Conservation (phyloP, 2,329 filamentous ascomycete genomes). For the Ramularia collo-cygni region DNA sequence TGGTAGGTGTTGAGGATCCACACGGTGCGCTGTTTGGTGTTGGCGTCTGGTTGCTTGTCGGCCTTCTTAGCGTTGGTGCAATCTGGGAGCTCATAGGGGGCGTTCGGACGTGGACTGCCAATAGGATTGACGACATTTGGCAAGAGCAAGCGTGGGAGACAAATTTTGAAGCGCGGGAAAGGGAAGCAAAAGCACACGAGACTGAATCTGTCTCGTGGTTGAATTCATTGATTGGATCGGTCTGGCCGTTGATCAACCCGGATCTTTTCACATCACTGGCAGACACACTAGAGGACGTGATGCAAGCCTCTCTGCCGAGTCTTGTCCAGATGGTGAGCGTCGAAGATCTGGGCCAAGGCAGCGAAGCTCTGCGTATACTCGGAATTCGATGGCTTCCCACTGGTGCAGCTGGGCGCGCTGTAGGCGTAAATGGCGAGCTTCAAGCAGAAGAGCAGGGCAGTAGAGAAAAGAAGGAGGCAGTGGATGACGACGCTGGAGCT, state of each 20-base stretch:
- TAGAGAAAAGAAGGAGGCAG: slow-evolving; percentile 35
- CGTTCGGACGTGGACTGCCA: slow-evolving; percentile 51
- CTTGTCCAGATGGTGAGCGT: slow-evolving; percentile 67
- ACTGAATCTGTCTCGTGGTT: slow-evolving; percentile 66
- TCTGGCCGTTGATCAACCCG: slow-evolving; percentile 71
- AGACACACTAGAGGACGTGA: slow-evolving; percentile 70
- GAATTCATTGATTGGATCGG: slow-evolving; percentile 58
- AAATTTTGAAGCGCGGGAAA: slow-evolving; percentile 48
- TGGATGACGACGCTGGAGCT: slow-evolving; percentile 28
- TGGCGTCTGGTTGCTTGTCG: slow-evolving; percentile 18
- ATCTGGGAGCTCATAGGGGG: slow-evolving; percentile 20
- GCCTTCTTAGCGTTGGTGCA: slow-evolving; percentile 8
- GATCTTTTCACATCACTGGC: slow-evolving; percentile 63
- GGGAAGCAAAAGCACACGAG: slow-evolving; percentile 39
- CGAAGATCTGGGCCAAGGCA: slow-evolving; percentile 69
- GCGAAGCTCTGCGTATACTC: slow-evolving; percentile 62
- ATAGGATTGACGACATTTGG: slow-evolving; percentile 56
- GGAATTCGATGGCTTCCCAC: slow-evolving; percentile 67
- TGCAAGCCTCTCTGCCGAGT: slow-evolving; percentile 67
- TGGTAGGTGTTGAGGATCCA: slow-evolving; percentile 6
- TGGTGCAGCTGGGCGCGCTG: slow-evolving; percentile 58
- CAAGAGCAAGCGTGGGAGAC: slow-evolving; percentile 66
- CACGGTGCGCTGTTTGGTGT: slow-evolving; percentile 11
- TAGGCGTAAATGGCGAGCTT: slow-evolving; percentile 54
- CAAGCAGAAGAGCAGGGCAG: slow-evolving; percentile 39